These are phyloP conservation scores for Pisolithus sp. DNA, from an alignment of 768 basidiomycete genomes.

Conservation along the genomic window DNA sequence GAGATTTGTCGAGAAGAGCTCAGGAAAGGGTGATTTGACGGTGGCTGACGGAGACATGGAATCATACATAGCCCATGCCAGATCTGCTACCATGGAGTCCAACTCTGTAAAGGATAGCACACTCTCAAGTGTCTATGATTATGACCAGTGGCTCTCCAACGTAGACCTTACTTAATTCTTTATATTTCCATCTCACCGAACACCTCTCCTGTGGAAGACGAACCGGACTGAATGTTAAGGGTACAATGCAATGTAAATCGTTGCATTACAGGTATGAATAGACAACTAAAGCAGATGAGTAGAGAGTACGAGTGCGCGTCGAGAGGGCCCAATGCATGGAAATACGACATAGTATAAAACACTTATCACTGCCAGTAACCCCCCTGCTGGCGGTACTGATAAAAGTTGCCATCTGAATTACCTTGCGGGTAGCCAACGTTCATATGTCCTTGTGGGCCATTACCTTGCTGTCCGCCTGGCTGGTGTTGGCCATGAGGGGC, in stretches of 20 bases:
- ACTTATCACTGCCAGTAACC: conserved; percentile 43
- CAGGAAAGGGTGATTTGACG: conserved; percentile 12
- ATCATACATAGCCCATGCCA: conserved; percentile 14
- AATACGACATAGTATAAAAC: background rate
- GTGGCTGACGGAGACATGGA: conserved; percentile 12
- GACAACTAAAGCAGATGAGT: too few species aligned
- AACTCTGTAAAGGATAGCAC: background rate
- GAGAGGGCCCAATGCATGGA: background rate
- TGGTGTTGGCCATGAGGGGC: conserved; percentile 38
- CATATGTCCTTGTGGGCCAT: conserved; percentile 30
- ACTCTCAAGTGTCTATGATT: conserved; percentile 1
- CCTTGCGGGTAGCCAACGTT: conserved; percentile 44
- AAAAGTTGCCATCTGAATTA: conserved; percentile 60
- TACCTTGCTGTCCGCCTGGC: background rate
- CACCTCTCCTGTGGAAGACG: background rate
- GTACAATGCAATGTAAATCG: too few species aligned
- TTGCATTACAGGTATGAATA: too few species aligned
- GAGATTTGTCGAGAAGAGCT: conserved; percentile 40
- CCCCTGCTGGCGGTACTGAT: conserved; percentile 67
- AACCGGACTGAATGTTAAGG: too few species aligned
- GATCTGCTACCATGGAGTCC: conserved; percentile 8
- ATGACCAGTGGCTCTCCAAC: conserved; percentile 16
- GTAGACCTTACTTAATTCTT: background rate
- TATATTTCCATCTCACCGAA: background rate
- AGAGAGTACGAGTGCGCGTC: background rate